Percentiles rank a stretch among this genome's conserved stretches.
These are phyloP conservation scores for Otatea glauca DNA, from an alignment of 176 grass and related monocot species.

Conservation along the genomic window DNA sequence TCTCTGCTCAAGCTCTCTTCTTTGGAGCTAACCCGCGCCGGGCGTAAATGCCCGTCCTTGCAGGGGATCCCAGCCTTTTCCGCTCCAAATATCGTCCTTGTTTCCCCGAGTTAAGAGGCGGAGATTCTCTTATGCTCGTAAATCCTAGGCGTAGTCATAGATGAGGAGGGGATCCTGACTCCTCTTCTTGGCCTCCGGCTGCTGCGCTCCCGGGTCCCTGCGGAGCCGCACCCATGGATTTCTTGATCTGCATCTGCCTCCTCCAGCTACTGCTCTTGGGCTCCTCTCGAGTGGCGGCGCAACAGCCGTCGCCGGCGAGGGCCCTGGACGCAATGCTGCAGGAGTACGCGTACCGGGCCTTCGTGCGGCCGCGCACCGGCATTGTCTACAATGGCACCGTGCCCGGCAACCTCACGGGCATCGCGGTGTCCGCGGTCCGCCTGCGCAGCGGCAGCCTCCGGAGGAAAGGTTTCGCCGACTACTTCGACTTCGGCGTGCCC, in stretches of 20 bases:
- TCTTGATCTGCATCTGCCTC: conserved; percentile 30
- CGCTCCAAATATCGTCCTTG: conserved; percentile 47
- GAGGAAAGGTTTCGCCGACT: conserved; percentile 45
- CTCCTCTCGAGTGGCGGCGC: conserved; percentile 7
- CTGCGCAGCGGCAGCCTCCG: conserved; percentile 82
- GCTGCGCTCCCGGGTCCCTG: not conserved
- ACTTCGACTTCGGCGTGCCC: conserved; percentile 68
- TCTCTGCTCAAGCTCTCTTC: not conserved
- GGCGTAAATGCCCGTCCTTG: conserved; percentile 54
- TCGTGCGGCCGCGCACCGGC: conserved; percentile 67
- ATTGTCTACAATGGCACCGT: conserved; percentile 59
- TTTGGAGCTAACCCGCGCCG: not conserved
- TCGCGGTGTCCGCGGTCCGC: conserved; percentile 62
- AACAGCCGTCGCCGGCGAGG: conserved; percentile 42
- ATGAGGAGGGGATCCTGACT: conserved; percentile 24
- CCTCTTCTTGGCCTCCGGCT: not conserved
- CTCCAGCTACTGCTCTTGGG: conserved; percentile 15
- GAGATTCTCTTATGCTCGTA: not conserved
- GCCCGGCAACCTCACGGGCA: conserved; percentile 67
- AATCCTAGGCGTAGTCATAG: not conserved
- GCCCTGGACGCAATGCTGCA: conserved; percentile 77
- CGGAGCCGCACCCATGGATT: conserved; percentile 11
- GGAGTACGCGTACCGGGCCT: conserved; percentile 66
- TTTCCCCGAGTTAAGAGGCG: conserved; percentile 7
- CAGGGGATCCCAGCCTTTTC: conserved; percentile 1